Conservation (phyloP, 805 yeast genomes). For the Diddensiella caesifluorescens region DNA sequence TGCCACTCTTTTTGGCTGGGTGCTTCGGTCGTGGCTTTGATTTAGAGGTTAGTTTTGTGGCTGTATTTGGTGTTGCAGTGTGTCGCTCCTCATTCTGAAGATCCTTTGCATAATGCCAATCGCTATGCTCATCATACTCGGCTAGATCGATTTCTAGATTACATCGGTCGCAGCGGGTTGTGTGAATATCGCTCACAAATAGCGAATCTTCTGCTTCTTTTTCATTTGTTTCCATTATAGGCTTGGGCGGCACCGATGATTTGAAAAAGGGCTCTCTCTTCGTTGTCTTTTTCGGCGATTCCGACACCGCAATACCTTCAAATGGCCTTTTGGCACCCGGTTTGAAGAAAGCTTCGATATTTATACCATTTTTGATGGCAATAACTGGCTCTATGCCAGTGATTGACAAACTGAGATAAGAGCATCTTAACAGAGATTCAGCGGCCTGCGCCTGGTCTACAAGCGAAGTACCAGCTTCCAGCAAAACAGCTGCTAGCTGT, state of each 20-base stretch:
- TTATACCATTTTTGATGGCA: not conserved
- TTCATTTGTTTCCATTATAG: not conserved
- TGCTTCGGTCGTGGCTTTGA: not conserved
- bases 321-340: not conserved
- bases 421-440: slow-evolving; percentile 10
- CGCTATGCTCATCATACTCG: slow-evolving; percentile 32
- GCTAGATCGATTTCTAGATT: slow-evolving; percentile 14
- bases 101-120: slow-evolving; percentile 37
- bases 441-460: slow-evolving; percentile 6
- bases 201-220: slow-evolving; percentile 9
- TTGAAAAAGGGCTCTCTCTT: not conserved
- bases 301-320: not conserved
- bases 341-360: slow-evolving; percentile 3
- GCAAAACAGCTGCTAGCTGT: not conserved
- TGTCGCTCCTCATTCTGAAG: slow-evolving; percentile 20
- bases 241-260: not conserved
- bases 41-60: not conserved
- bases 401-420: slow-evolving; percentile 11
- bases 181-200: slow-evolving; percentile 18
- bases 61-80: not conserved
- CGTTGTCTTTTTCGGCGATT: not conserved
- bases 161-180: slow-evolving; percentile 30
- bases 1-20: not conserved
- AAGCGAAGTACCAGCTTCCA: not conserved
- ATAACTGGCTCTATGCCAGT: slow-evolving; percentile 3